Percentiles rank a stretch among this genome's conserved stretches.
These are phyloP conservation scores for Calophaca sinica DNA, from an alignment of 306 rosid species.

Conservation along the genomic window DNA sequence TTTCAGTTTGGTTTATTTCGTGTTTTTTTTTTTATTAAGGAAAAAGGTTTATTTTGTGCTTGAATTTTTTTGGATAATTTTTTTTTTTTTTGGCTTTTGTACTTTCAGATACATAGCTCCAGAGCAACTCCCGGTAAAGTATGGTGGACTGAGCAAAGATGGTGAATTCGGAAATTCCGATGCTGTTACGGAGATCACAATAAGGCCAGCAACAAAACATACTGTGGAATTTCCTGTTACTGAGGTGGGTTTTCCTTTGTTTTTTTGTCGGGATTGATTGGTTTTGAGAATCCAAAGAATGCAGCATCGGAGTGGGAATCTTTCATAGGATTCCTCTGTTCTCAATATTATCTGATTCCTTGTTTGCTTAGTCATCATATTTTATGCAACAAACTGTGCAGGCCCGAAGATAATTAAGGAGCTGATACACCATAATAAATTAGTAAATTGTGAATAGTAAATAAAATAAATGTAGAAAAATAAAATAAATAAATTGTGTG, in stretches of 20 bases:
- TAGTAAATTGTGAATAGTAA: slow-evolving; percentile 23
- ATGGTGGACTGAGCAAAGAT: slow-evolving; percentile 79
- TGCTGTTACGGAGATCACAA: slow-evolving; percentile 63
- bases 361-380: slow-evolving; percentile 30
- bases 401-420: no score
- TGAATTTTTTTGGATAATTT: background rate
- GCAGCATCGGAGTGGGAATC: slow-evolving; percentile 12
- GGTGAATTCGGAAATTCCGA: slow-evolving; percentile 66
- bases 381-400: background rate
- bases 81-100: background rate
- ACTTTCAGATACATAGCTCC: slow-evolving; percentile 68
- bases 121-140: slow-evolving; percentile 73
- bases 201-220: slow-evolving; percentile 67
- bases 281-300: slow-evolving; percentile 36
- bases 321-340: slow-evolving; percentile 54
- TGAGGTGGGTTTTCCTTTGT: slow-evolving; percentile 56
- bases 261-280: slow-evolving; percentile 39
- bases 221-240: slow-evolving; percentile 65
- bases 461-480: background rate
- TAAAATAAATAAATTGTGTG: background rate
- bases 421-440: background rate
- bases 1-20: background rate
- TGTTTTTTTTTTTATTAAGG: background rate
- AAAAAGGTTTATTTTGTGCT: background rate
- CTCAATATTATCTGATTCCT: slow-evolving; percentile 24